Conservation (phyloP, 139 green algal genomes). For the Chlamydomonas applanata region DNA sequence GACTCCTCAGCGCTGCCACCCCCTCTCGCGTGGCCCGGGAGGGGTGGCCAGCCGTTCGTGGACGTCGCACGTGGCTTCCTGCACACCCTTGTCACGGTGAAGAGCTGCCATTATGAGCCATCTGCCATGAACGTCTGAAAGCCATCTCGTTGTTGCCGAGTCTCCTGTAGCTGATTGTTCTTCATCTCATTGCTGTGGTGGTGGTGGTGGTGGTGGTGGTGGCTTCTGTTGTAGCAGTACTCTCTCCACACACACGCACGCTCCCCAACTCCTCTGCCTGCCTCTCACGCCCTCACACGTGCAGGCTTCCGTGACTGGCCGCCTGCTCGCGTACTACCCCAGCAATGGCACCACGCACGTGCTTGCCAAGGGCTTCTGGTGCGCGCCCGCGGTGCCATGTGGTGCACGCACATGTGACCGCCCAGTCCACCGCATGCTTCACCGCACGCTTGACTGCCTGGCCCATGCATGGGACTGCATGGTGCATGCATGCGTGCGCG, state of each 20-base stretch:
- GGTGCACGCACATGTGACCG: no score
- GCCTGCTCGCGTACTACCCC: constrained; percentile 64
- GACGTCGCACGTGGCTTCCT: no score
- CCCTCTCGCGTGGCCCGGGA: background rate
- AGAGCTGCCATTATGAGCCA: no score
- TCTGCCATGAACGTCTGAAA: background rate
- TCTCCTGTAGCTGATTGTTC: no score
- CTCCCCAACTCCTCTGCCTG: background rate
- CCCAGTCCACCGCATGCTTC: no score
- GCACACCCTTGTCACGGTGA: no score
- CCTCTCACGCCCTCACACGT: background rate
- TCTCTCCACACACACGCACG: background rate
- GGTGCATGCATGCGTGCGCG: no score
- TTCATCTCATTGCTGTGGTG: background rate
- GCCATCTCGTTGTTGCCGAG: no score
- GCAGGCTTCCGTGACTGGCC: constrained; percentile 39
- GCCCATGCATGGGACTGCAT: no score
- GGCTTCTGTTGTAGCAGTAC: background rate
- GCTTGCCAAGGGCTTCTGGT: constrained; percentile 38
- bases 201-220: background rate
- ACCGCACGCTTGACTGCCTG: no score
- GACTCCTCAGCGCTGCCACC: background rate
- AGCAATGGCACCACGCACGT: constrained; percentile 34
- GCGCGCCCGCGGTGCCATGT: no score
- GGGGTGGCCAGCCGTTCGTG: background rate